Percentiles rank a stretch among this genome's conserved stretches.
Conservation (phyloP, 1,284 basidiomycete genomes). For the Cystobasidiaceae sp. region DNA sequence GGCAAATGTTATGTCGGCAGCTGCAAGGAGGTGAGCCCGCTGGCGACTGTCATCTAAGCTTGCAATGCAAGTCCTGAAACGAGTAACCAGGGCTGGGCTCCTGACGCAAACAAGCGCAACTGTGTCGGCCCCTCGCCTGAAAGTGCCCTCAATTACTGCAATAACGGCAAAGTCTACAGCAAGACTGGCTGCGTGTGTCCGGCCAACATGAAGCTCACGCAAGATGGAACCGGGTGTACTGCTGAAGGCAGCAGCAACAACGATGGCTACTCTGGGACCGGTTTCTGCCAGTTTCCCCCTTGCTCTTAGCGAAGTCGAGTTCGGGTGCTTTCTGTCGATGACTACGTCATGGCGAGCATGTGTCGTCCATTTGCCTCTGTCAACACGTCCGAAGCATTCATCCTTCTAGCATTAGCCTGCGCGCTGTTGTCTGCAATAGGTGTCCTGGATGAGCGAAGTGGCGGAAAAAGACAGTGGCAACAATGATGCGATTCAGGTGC, state of each 20-base stretch:
- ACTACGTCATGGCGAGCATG: no score
- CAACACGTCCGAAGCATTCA: no score
- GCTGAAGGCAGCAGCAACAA: neutral
- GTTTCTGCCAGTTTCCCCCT: neutral
- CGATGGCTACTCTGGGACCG: neutral
- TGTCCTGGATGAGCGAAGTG: no score
- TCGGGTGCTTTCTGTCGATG: no score
- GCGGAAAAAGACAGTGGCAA: no score
- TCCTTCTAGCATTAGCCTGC: no score
- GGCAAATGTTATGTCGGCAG: neutral
- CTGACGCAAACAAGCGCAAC: neutral
- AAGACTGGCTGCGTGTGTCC: conserved; percentile 18
- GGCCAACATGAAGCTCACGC: neutral
- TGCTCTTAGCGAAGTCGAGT: no score
- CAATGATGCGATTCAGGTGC: no score
- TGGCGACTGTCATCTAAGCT: neutral
- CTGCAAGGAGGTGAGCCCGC: neutral
- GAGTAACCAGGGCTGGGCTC: neutral
- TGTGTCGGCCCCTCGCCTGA: neutral
- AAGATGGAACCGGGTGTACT: neutral
- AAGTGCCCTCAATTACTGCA: neutral
- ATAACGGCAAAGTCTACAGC: neutral
- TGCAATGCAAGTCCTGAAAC: neutral
- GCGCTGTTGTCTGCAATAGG: no score
- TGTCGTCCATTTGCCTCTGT: no score